Evolutionary conservation across 371 early-diverging fungal species (phyloP).

Genomic region (Vairimorpha ceranae): DNA sequence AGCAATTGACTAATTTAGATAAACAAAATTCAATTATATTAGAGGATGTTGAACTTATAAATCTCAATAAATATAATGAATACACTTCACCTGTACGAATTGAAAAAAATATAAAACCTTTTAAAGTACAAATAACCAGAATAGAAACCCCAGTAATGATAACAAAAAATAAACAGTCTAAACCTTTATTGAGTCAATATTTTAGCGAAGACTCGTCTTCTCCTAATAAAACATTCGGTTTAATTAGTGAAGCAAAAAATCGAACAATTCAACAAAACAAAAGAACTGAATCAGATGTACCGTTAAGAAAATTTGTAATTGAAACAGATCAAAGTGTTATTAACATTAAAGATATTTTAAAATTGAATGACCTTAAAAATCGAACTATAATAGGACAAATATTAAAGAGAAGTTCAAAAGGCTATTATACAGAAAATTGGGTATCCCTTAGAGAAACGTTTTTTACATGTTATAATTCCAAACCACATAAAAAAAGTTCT

Average conservation of each 20-base stretch:
- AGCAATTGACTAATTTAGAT: no score
- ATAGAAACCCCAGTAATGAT: neutral
- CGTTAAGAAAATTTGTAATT: slow-evolving; percentile 30
- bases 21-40: no score
- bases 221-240: neutral
- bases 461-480: slow-evolving; percentile 34
- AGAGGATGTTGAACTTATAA: no score
- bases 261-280: slow-evolving; percentile 12
- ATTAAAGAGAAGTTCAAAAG: slow-evolving; percentile 32
- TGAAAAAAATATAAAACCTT: neutral
- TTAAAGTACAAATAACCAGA: neutral
- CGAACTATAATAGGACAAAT: slow-evolving; percentile 31
- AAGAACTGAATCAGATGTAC: slow-evolving; percentile 8
- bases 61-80: no score
- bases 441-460: slow-evolving; percentile 28
- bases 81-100: no score
- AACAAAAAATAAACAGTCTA: neutral
- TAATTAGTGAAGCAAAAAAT: slow-evolving; percentile 23
- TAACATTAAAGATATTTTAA: slow-evolving; percentile 17
- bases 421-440: slow-evolving; percentile 36
- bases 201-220: neutral
- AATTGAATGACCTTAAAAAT: slow-evolving; percentile 21
- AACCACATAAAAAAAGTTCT: neutral
- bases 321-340: slow-evolving; percentile 9
- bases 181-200: neutral